Conservation (phyloP, 768 basidiomycete genomes). For the Solioccasus polychromus region DNA sequence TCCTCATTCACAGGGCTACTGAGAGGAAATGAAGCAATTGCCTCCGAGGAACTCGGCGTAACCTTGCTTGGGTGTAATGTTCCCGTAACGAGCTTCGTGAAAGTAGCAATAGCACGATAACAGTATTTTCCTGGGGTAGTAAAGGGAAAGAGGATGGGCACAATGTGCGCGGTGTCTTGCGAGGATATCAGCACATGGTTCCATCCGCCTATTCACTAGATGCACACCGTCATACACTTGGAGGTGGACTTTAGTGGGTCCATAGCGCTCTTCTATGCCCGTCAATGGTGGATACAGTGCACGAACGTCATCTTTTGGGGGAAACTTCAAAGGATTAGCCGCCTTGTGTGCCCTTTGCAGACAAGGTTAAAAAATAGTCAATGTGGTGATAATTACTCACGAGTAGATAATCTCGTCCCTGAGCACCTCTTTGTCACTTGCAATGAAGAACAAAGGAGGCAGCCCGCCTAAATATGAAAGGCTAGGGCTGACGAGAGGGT, state of each 20-base stretch:
- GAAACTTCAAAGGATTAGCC: slow-evolving; percentile 72
- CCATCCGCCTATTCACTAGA: slow-evolving; percentile 19
- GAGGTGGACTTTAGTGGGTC: slow-evolving; percentile 82
- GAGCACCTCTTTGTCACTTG: slow-evolving; percentile 87
- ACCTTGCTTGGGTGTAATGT: slow-evolving; percentile 25
- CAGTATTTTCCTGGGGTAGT: slow-evolving; percentile 79
- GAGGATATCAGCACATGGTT: slow-evolving; percentile 6
- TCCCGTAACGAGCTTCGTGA: slow-evolving; percentile 64
- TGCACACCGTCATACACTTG: slow-evolving; percentile 83
- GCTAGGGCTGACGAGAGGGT: slow-evolving; percentile 83
- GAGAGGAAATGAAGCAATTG: neutral
- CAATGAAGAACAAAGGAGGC: slow-evolving; percentile 81
- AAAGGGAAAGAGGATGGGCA: slow-evolving; percentile 73
- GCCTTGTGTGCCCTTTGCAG: slow-evolving; percentile 83
- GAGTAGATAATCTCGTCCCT: slow-evolving; percentile 89
- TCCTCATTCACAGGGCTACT: slow-evolving; percentile 1
- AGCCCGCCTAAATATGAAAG: slow-evolving; percentile 85
- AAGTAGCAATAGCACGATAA: slow-evolving; percentile 72
- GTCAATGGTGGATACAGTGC: slow-evolving; percentile 55
- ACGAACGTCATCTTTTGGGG: slow-evolving; percentile 42
- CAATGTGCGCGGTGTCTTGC: slow-evolving; percentile 68
- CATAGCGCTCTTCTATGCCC: slow-evolving; percentile 49
- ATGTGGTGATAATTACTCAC: slow-evolving; percentile 38
- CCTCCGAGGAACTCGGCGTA: slow-evolving; percentile 11
- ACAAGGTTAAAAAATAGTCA: neutral